Evolutionary conservation across 768 basidiomycete species (phyloP).

Genomic region (Hypholoma sublateritium): DNA sequence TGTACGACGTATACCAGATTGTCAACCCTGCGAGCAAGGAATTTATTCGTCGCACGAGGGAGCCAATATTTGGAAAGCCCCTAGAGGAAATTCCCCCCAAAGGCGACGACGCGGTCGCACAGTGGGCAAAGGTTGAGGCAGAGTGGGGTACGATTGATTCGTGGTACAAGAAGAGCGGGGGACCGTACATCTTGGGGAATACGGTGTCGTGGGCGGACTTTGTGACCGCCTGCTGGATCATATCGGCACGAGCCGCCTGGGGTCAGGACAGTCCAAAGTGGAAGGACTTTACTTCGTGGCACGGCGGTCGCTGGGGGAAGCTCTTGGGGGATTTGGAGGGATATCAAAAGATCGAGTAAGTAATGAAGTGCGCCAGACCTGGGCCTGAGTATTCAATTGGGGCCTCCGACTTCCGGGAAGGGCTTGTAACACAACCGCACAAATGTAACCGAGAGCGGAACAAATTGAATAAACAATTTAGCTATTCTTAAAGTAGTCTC

Average conservation of each 20-base stretch:
- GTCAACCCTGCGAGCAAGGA: background rate
- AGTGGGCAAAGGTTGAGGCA: slow-evolving; percentile 13
- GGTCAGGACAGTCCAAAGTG: slow-evolving; percentile 33
- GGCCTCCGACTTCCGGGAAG: too few species aligned
- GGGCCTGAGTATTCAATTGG: too few species aligned
- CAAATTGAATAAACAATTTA: too few species aligned
- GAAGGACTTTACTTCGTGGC: slow-evolving; percentile 24
- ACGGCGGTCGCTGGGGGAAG: slow-evolving; percentile 14
- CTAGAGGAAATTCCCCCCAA: background rate
- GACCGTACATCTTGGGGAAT: background rate
- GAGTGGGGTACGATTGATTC: slow-evolving; percentile 16
- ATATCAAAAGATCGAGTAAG: too few species aligned
- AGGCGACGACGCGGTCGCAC: slow-evolving; percentile 11
- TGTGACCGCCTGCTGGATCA: slow-evolving; percentile 12
- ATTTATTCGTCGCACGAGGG: background rate
- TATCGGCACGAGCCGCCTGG: slow-evolving; percentile 25
- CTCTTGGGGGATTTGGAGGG: background rate
- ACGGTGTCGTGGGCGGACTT: slow-evolving; percentile 2
- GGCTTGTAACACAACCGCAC: too few species aligned
- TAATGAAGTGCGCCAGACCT: too few species aligned
- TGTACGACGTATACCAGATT: background rate
- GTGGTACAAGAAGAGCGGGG: slow-evolving; percentile 16
- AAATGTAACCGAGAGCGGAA: too few species aligned
- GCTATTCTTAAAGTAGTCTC: too few species aligned
- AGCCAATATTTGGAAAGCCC: background rate